Evolutionary conservation across 108 stramenopile genomes (phyloP), one percentile per base, ranked within the genome.

Genomic region (Cyclotella distinguenda): DNA sequence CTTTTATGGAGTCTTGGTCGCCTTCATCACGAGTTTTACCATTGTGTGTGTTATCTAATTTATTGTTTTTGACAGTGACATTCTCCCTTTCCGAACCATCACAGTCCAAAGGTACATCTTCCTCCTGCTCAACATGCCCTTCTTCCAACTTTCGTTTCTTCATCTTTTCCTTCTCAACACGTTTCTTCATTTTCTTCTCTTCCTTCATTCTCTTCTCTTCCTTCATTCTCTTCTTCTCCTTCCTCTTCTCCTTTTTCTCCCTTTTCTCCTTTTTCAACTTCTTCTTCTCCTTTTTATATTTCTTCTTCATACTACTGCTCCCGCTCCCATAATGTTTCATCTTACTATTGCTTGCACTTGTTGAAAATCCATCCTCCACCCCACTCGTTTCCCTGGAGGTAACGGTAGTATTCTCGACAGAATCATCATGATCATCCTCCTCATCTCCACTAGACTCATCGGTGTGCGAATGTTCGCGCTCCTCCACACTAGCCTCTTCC

Each of bases 281-380:
- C 58, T 74, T 69, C 42, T 69, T 74, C 53, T 63, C 49, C 44
- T 68, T 47, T 19, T 74, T 68, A 28, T 36, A 52, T 43, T 50
- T 67, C 16, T 54, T 67, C 39, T 45, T 40, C 33, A 36, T 38
- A 21, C 49, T 51, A 4, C 60, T 69, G 28, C 34, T 55, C 39
- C 19, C 34, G 26, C 55, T 47, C 66, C 62, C 48, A 30, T 50
- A 21, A 13, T 64, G 22, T 15, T 69, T 36, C 15, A 42, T 40
- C 19, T 60, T 72, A 42, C 56, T 52, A 23, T 64, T 65, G 16
- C 65, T 49, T 47, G 70, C 76, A 10, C 64, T 57, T 25, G 76
- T 60, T 8, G 66, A 68, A 34, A 75, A 75, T 27, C 74, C 74
- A 46, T 75, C 74, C 35, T 58, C 66, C 18, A 38, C 68, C 26